Conservation (phyloP, 2,329 filamentous ascomycete genomes). For the Fusarium sulawesiense region DNA sequence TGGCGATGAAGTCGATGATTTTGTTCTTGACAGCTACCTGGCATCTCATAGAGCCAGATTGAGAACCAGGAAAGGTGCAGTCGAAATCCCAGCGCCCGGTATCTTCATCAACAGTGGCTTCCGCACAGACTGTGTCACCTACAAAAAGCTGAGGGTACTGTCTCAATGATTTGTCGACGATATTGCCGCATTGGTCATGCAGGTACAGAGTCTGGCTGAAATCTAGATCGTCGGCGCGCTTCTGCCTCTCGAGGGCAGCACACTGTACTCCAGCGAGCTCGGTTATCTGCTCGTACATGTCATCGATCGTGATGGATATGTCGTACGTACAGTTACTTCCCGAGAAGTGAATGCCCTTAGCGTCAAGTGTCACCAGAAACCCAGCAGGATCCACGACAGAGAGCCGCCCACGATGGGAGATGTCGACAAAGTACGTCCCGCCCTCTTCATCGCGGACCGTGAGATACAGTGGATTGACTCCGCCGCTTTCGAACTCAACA, state of each 20-base stretch:
- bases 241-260: constrained; percentile 35
- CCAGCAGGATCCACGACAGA: constrained; percentile 49
- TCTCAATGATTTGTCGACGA: constrained; percentile 43
- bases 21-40: constrained; percentile 49
- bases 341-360: constrained; percentile 51
- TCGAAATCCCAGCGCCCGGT: constrained; percentile 51
- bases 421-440: constrained; percentile 49
- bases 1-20: constrained; percentile 50
- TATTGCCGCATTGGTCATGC: constrained; percentile 51
- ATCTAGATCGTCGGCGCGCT: constrained; percentile 43
- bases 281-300: constrained; percentile 51
- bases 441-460: constrained; percentile 48
- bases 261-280: constrained; percentile 49
- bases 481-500: constrained; percentile 49
- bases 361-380: constrained; percentile 50
- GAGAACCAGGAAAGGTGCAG: constrained; percentile 51
- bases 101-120: constrained; percentile 43
- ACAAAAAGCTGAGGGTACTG: constrained; percentile 49
- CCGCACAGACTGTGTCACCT: constrained; percentile 49
- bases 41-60: constrained; percentile 47
- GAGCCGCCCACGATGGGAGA: constrained; percentile 50
- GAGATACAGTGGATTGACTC: constrained; percentile 50
- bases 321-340: constrained; percentile 49
- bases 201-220: constrained; percentile 51
- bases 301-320: constrained; percentile 49